Conservation (phyloP, 176 grass and related monocot genomes). For the Elymus sibiricus region DNA sequence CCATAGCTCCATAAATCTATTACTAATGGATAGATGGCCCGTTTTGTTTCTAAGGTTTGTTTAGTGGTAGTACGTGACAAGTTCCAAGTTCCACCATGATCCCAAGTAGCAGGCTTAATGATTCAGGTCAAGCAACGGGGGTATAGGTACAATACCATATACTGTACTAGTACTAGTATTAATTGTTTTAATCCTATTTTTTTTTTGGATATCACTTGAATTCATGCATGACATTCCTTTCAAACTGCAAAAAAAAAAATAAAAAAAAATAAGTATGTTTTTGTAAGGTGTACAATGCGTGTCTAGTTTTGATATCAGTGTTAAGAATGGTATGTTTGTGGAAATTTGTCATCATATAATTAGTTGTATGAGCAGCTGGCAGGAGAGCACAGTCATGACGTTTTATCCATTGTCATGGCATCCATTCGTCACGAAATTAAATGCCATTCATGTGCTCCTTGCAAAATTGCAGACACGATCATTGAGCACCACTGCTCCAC, state of each 20-base stretch:
- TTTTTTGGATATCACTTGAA: too few relatives aligned
- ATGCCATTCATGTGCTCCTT: background rate
- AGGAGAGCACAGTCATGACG: too few relatives aligned
- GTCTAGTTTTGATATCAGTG: background rate
- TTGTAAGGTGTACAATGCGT: background rate
- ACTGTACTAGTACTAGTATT: too few relatives aligned
- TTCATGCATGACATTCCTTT: too few relatives aligned
- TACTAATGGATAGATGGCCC: background rate
- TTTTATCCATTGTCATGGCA: background rate
- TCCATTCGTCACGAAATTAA: background rate
- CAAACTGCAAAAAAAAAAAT: too few relatives aligned
- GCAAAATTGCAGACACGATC: background rate
- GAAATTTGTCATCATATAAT: background rate
- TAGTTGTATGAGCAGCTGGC: too few relatives aligned
- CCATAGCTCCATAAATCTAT: background rate
- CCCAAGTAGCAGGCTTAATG: background rate
- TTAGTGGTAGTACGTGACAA: background rate
- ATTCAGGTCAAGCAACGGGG: background rate
- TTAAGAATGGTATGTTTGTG: background rate
- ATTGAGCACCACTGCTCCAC: background rate
- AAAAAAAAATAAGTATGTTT: too few relatives aligned
- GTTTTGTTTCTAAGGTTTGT: background rate
- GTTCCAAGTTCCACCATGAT: background rate
- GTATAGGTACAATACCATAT: too few relatives aligned
- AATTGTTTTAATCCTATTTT: too few relatives aligned